Evolutionary conservation across 176 grass and related monocot species (phyloP).

Genomic region (Saccharum officinarum): DNA sequence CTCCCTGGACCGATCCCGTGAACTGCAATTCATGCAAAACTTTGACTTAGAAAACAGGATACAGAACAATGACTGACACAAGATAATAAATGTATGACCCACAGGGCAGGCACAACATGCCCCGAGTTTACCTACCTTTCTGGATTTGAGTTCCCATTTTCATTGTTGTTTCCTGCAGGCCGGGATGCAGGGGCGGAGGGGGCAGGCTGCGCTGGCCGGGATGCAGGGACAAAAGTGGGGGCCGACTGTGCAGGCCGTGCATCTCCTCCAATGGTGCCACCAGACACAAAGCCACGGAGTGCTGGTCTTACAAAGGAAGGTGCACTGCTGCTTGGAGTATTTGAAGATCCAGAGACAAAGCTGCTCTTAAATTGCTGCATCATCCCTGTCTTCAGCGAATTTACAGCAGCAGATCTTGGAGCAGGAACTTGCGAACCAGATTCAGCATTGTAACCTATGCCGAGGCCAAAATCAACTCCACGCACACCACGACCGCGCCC

Average conservation of each 20-base stretch:
- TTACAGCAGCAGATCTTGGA: conserved; percentile 64
- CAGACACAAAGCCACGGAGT: conserved; percentile 88
- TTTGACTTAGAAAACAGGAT: conserved; percentile 7
- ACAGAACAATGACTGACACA: neutral
- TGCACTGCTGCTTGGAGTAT: conserved; percentile 35
- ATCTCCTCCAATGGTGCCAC: conserved; percentile 82
- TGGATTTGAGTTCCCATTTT: conserved; percentile 53
- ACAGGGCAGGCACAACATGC: neutral
- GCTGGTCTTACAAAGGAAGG: conserved; percentile 53
- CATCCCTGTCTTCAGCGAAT: conserved; percentile 76
- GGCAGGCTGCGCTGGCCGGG: neutral
- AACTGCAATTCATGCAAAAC: conserved; percentile 59
- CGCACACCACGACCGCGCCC: conserved; percentile 77
- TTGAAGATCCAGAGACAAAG: conserved; percentile 83
- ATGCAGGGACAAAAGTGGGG: conserved; percentile 16
- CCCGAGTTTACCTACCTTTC: conserved; percentile 53
- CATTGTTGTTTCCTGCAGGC: conserved; percentile 40
- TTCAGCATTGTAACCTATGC: conserved; percentile 83
- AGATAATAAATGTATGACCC: conserved; percentile 16
- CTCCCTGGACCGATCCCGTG: conserved; percentile 66
- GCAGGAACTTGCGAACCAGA: conserved; percentile 56
- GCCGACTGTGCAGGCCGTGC: conserved; percentile 10
- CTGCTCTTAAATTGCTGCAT: conserved; percentile 86
- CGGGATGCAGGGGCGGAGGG: conserved; percentile 43
- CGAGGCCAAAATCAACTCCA: conserved; percentile 95